Conservation (phyloP, 2,329 filamentous ascomycete species). For the Ascochyta koolunga region DNA sequence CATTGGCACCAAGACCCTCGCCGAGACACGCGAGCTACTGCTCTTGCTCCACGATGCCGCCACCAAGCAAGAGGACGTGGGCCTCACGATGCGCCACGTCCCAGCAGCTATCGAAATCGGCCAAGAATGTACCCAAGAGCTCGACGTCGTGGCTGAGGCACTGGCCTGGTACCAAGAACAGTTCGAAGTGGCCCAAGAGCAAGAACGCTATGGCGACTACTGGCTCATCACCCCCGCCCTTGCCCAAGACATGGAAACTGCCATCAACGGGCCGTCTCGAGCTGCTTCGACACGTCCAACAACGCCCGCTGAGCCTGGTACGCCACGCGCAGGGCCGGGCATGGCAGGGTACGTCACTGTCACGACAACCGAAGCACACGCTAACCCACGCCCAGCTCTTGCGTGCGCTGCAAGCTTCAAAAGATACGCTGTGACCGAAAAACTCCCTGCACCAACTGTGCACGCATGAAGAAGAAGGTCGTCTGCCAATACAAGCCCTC, state of each 20-base stretch:
- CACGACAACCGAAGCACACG: too few relatives aligned
- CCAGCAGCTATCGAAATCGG: constrained; percentile 77
- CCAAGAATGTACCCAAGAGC: constrained; percentile 65
- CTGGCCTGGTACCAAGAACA: constrained; percentile 69
- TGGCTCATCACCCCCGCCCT: constrained; percentile 67
- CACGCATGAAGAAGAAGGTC: constrained; percentile 4
- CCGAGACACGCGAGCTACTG: constrained; percentile 77
- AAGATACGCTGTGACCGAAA: constrained; percentile 22
- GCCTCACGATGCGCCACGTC: constrained; percentile 60
- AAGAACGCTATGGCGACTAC: constrained; percentile 63
- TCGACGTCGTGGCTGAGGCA: constrained; percentile 72
- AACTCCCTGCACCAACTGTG: constrained; percentile 16
- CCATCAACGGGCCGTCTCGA: constrained; percentile 17
- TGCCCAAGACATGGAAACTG: constrained; percentile 45
- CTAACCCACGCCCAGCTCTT: constrained; percentile 13
- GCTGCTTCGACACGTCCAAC: constrained; percentile 25
- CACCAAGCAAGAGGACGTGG: constrained; percentile 44
- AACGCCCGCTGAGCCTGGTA: constrained; percentile 15
- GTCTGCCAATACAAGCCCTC: constrained; percentile 6
- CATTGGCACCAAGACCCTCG: constrained; percentile 72
- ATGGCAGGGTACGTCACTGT: constrained; percentile 15
- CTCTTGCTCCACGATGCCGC: constrained; percentile 62
- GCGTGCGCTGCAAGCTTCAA: constrained; percentile 11
- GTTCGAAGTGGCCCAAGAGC: constrained; percentile 66
- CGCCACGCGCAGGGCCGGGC: constrained; percentile 5